Evolutionary conservation across 2,329 filamentous ascomycete genomes (phyloP), one percentile per base, ranked within the genome.

Genomic region (Paraphoma sp.): DNA sequence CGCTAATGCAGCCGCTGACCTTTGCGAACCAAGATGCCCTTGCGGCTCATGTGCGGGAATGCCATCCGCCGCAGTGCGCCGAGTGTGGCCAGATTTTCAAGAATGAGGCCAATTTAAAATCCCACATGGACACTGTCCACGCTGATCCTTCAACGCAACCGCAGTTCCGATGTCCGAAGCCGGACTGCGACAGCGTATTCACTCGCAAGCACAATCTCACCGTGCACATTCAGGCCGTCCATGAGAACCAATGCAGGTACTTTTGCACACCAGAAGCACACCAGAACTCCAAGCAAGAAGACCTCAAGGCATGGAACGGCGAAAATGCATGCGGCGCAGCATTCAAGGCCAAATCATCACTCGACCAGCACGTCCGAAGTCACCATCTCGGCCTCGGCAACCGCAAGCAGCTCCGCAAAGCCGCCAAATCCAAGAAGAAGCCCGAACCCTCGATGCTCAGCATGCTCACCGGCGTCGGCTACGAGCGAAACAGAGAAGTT

Each of bases 361-460:
- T 97, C 0, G 90, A 94, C 74, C 90, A 95, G 63, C 94, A 98
- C 72, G 84, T 97, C 44, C 88, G 91, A 17, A 92, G 89, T 46
- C 85, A 91, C 18, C 94, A 98, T 73, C 80, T 97, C 28, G 87
- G 88, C n/a, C 78, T 86, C 18, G 76, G 75, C 10, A 79, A 77
- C 54, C 72, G 72, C 54, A 78, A 70, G 52, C 61, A 69, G 43
- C 57, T 60, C 45, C 76, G 71, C 68, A 71, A 75, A 60, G 61
- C 72, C 48, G 67, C 70, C 56, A 76, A 76, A 71, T 76, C 69
- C 72, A 76, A 57, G 72, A 69, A 63, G 59, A 62, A 68, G 46
- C 48, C 64, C n/a, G 64, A 69, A 12, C 60, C 67, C 14, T 67
- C 68, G 7, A 69, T 67, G 59, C 57, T 73, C 53, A 69, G 84